These are phyloP conservation scores for Xylaria polymorpha DNA, from an alignment of 2,329 filamentous ascomycete genomes.

Conservation along the genomic window DNA sequence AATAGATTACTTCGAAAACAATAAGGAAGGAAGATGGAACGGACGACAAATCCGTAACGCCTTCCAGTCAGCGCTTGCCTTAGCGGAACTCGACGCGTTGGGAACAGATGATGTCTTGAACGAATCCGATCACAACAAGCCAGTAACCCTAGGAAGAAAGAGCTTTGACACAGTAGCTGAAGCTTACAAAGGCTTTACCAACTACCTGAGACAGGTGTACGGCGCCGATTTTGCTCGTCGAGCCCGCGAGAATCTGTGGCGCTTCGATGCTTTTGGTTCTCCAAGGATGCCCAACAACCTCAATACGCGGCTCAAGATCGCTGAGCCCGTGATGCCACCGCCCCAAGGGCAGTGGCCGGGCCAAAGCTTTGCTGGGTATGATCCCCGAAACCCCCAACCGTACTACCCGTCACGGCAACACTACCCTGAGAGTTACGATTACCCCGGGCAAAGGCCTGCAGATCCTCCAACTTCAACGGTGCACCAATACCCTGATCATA, in stretches of 20 bases:
- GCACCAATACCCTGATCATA: not conserved
- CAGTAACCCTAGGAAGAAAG: conserved; percentile 12
- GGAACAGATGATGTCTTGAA: conserved; percentile 13
- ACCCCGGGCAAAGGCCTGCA: not conserved
- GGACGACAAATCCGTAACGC: conserved; percentile 46
- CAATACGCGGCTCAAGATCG: conserved; percentile 14
- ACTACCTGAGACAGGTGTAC: conserved; percentile 25
- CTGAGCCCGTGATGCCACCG: conserved; percentile 12
- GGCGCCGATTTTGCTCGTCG: conserved; percentile 30
- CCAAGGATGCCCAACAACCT: conserved; percentile 22
- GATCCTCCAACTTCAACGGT: conserved; percentile 4
- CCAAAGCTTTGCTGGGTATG: conserved; percentile 4
- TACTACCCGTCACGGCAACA: conserved; percentile 14
- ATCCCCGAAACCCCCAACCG: not conserved
- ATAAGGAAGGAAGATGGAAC: conserved; percentile 41
- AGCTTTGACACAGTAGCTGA: conserved; percentile 25
- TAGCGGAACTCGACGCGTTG: conserved; percentile 26
- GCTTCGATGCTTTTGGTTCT: conserved; percentile 24
- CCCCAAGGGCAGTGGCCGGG: conserved; percentile 9
- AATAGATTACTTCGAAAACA: conserved; percentile 29
- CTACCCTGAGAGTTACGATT: conserved; percentile 5
- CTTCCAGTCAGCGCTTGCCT: conserved; percentile 36
- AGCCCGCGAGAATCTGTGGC: conserved; percentile 29
- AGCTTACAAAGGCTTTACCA: conserved; percentile 20
- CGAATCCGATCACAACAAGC: conserved; percentile 6